Conservation (phyloP, 371 early-diverging fungal species). For the Encephalitozoon intestinalis region DNA sequence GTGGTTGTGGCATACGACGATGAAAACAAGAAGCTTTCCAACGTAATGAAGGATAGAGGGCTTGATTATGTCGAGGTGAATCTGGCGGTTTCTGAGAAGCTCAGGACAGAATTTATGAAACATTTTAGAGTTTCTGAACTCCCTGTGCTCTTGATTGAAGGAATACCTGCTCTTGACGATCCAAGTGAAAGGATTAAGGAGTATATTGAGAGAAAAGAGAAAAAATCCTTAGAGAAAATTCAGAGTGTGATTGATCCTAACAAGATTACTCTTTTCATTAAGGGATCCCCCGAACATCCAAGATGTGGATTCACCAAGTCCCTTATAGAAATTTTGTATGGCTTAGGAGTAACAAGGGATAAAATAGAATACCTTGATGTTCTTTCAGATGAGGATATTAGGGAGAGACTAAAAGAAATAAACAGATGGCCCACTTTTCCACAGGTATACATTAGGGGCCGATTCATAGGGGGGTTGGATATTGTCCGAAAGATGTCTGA, state of each 20-base stretch:
- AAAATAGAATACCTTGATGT: conserved; percentile 69
- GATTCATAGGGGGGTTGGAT: conserved; percentile 92
- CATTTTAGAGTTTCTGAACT: conserved; percentile 12
- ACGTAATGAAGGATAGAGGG: neutral
- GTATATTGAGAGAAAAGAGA: conserved; percentile 19
- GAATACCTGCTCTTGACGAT: neutral
- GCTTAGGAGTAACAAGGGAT: neutral
- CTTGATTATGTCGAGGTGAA: conserved; percentile 13
- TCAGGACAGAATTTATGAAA: conserved; percentile 21
- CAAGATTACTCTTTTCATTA: conserved; percentile 77
- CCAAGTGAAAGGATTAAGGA: neutral
- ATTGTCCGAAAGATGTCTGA: conserved; percentile 68
- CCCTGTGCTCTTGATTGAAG: conserved; percentile 4
- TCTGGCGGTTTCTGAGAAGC: neutral
- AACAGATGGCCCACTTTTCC: conserved; percentile 91
- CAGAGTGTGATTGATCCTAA: conserved; percentile 55
- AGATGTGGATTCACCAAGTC: conserved; percentile 56
- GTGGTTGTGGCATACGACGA: conserved; percentile 26
- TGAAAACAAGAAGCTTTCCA: neutral
- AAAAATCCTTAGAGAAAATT: conserved; percentile 12
- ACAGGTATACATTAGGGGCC: conserved; percentile 84
- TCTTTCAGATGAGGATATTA: conserved; percentile 68
- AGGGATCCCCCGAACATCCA: conserved; percentile 64
- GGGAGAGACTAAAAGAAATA: conserved; percentile 67
- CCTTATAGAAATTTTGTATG: conserved; percentile 35